Evolutionary conservation across 352 stramenopile genomes (phyloP).

Genomic region (Phytophthora cryptogea): DNA sequence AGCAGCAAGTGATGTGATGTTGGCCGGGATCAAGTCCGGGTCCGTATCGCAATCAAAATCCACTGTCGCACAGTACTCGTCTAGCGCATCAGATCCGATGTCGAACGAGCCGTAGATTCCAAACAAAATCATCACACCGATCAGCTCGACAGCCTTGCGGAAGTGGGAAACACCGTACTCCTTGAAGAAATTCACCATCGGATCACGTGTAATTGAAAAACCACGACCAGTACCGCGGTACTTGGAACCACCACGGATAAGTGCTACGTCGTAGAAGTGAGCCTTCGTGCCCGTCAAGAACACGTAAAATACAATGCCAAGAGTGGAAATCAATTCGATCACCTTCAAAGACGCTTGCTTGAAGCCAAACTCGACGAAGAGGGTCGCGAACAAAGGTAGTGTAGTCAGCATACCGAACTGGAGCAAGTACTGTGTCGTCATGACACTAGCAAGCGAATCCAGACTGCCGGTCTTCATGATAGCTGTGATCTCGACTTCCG

Average conservation of each 20-base stretch:
- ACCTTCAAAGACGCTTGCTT: constrained; percentile 78
- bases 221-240: constrained; percentile 86
- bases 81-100: constrained; percentile 50
- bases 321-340: constrained; percentile 73
- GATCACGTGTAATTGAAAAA: constrained; percentile 85
- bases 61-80: constrained; percentile 56
- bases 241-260: constrained; percentile 85
- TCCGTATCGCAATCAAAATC: constrained; percentile 55
- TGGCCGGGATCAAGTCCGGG: constrained; percentile 58
- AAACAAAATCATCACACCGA: constrained; percentile 86
- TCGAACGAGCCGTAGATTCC: constrained; percentile 79
- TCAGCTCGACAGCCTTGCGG: constrained; percentile 86
- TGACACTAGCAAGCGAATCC: constrained; percentile 69
- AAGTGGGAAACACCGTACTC: constrained; percentile 89
- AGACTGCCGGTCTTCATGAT: constrained; percentile 68
- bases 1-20: constrained; percentile 66
- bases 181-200: constrained; percentile 90
- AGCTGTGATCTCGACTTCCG: constrained; percentile 57
- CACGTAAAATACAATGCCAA: constrained; percentile 88
- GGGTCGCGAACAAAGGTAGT: constrained; percentile 73
- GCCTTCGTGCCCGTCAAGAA: constrained; percentile 88
- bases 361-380: constrained; percentile 83
- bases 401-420: constrained; percentile 89
- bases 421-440: constrained; percentile 88
- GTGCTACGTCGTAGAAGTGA: constrained; percentile 86